Conservation (phyloP, 1,284 basidiomycete genomes). For the Leccinum fallax region DNA sequence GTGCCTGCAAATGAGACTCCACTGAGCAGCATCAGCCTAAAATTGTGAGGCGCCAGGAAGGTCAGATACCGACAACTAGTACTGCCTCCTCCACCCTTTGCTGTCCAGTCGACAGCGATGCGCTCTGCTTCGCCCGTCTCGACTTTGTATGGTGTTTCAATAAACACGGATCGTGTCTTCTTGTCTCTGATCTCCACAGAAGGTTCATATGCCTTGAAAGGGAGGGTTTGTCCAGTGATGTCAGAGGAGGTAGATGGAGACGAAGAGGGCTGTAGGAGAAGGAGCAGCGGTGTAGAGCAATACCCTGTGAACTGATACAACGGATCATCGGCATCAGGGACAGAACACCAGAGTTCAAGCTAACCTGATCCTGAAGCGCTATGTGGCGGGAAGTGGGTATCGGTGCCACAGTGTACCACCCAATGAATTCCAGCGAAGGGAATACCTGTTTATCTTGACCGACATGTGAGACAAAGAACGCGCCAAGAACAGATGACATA, state of each 20-base stretch:
- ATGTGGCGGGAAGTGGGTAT: conserved; percentile 76
- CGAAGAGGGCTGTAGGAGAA: conserved; percentile 64
- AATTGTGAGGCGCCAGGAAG: neutral
- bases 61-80: conserved; percentile 64
- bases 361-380: conserved; percentile 82
- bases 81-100: conserved; percentile 84
- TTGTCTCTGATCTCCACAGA: conserved; percentile 81
- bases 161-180: conserved; percentile 76
- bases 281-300: conserved; percentile 77
- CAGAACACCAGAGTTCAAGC: conserved; percentile 15
- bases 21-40: conserved; percentile 53
- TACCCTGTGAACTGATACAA: conserved; percentile 63
- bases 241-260: conserved; percentile 53
- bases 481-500: conserved; percentile 41
- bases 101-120: conserved; percentile 96
- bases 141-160: conserved; percentile 83
- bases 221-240: conserved; percentile 69
- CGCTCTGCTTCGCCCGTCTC: conserved; percentile 98
- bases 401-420: conserved; percentile 91
- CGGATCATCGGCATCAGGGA: neutral
- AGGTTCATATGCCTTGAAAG: conserved; percentile 88
- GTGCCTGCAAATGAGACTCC: conserved; percentile 86
- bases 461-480: conserved; percentile 10
- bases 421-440: conserved; percentile 93
- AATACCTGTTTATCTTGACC: conserved; percentile 93